Evolutionary conservation across 331 rosid genomes (phyloP).

Genomic region (Quercus tomentella): DNA sequence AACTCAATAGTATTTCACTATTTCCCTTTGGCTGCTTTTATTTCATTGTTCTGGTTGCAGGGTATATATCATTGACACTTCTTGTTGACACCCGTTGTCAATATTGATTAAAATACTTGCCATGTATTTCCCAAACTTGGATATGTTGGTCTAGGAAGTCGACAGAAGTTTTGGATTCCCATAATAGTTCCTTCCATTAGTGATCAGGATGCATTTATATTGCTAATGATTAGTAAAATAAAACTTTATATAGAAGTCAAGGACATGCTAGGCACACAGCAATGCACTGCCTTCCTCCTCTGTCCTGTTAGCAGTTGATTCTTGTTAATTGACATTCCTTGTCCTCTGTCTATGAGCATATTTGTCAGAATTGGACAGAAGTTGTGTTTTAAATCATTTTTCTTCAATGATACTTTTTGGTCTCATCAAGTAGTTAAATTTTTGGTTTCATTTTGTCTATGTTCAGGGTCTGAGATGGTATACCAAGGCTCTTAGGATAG

Average conservation of each 20-base stretch:
- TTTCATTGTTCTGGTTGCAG: neutral
- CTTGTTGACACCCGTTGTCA: neutral
- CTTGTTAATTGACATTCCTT: neutral
- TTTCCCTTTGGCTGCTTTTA: neutral
- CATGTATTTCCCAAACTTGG: neutral
- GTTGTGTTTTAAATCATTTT: neutral
- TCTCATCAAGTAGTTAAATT: neutral
- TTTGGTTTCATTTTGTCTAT: neutral
- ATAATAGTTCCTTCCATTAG: neutral
- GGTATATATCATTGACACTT: neutral
- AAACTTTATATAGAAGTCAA: neutral
- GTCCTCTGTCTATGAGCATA: neutral
- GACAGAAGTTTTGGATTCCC: neutral
- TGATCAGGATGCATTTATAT: neutral
- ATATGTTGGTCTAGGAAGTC: neutral
- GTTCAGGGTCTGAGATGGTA: slow-evolving; percentile 89
- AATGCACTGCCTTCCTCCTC: neutral
- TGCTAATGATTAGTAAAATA: neutral
- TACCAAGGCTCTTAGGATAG: slow-evolving; percentile 63
- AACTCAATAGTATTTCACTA: neutral
- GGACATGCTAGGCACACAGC: neutral
- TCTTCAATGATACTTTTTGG: neutral
- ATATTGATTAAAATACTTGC: neutral
- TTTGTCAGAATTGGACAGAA: neutral
- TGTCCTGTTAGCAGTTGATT: neutral